Evolutionary conservation across 129 eudicot species (phyloP).

Genomic region (Chrysanthemum lavandulifolium): DNA sequence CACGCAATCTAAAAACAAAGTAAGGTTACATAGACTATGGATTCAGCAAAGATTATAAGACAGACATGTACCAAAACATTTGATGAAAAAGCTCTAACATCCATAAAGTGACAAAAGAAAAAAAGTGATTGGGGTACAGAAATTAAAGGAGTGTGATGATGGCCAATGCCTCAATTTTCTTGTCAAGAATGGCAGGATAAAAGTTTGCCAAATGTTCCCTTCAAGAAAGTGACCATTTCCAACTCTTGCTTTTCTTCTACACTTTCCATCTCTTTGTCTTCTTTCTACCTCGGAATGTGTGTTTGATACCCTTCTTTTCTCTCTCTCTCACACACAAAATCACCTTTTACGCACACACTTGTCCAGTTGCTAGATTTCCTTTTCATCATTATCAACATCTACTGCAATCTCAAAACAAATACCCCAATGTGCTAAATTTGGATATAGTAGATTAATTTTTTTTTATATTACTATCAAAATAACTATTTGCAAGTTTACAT

Average conservation of each 20-base stretch:
- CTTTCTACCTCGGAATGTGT: slow-evolving; percentile 77
- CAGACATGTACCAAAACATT: neutral
- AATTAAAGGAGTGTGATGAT: slow-evolving; percentile 38
- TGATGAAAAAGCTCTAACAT: slow-evolving; percentile 23
- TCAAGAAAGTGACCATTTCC: slow-evolving; percentile 84
- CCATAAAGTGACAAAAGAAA: slow-evolving; percentile 37
- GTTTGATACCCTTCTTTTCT: slow-evolving; percentile 48
- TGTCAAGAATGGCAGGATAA: slow-evolving; percentile 66
- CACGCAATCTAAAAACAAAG: no score
- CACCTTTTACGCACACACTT: slow-evolving; percentile 19
- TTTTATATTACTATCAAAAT: no score
- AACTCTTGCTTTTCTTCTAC: slow-evolving; percentile 67
- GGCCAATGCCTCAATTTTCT: slow-evolving; percentile 42
- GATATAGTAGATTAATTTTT: no score
- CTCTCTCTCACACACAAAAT: slow-evolving; percentile 24
- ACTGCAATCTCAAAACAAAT: neutral
- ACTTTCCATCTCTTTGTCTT: slow-evolving; percentile 71
- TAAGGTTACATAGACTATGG: neutral
- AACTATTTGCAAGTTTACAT: no score
- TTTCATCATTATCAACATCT: slow-evolving; percentile 15
- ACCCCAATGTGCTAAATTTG: neutral
- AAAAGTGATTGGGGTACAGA: slow-evolving; percentile 36
- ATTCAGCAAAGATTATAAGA: no score
- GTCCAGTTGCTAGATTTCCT: slow-evolving; percentile 21
- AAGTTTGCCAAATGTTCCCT: slow-evolving; percentile 51